Conservation (phyloP, 768 basidiomycete species). For the Suillus decipiens region DNA sequence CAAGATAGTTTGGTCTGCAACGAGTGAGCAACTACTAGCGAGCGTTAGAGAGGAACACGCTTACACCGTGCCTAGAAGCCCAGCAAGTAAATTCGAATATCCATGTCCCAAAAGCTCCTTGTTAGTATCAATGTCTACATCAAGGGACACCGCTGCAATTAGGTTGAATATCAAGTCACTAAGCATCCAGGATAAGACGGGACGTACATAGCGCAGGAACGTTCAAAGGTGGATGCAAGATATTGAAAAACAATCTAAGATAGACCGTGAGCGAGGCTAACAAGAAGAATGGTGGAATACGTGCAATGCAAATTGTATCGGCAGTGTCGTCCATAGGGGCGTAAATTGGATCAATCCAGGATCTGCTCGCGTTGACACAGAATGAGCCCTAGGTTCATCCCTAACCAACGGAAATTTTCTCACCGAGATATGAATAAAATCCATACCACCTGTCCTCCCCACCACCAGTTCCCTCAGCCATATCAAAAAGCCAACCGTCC, state of each 20-base stretch:
- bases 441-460: conserved; percentile 67
- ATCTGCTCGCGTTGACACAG: conserved; percentile 43
- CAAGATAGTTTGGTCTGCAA: conserved; percentile 77
- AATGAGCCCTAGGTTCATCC: neutral
- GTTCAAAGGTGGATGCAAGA: conserved; percentile 83
- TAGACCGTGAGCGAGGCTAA: conserved; percentile 17
- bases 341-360: conserved; percentile 57
- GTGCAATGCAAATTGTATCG: conserved; percentile 91
- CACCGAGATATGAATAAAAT: conserved; percentile 82
- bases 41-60: conserved; percentile 26
- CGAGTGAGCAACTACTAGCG: conserved; percentile 9
- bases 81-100: conserved; percentile 84
- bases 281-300: conserved; percentile 38
- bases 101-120: conserved; percentile 93
- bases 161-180: neutral
- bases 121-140: conserved; percentile 88
- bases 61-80: conserved; percentile 78
- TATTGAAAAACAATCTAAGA: conserved; percentile 77
- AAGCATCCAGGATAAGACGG: neutral
- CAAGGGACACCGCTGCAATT: conserved; percentile 75
- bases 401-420: conserved; percentile 18
- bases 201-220: conserved; percentile 81
- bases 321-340: conserved; percentile 80
- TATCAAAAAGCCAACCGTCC: conserved; percentile 86
- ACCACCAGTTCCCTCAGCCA: conserved; percentile 34